These are phyloP conservation scores for Rhodotorula sp. DNA, from an alignment of 1,284 basidiomycete species.

Conservation along the genomic window DNA sequence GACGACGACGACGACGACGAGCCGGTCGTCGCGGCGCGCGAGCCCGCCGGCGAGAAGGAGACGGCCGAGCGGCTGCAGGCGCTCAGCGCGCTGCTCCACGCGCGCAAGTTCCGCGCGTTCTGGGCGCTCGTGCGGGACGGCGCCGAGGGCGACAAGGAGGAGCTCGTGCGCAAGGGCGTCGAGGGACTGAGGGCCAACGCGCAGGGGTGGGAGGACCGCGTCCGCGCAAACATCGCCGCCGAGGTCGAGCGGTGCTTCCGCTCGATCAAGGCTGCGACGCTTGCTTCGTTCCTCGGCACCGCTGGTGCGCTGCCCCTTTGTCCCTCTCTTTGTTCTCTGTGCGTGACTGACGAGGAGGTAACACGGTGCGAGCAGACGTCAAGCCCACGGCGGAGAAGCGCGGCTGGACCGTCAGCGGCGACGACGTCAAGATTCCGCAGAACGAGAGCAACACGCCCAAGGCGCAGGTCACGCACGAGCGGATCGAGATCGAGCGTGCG, in stretches of 20 bases:
- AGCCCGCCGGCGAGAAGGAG: slow-evolving; percentile 33
- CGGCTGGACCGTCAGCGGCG: slow-evolving; percentile 27
- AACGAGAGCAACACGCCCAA: slow-evolving; percentile 42
- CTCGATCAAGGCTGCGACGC: slow-evolving; percentile 22
- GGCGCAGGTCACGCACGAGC: slow-evolving; percentile 38
- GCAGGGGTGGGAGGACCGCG: slow-evolving; percentile 19
- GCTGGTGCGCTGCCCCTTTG: slow-evolving; percentile 15
- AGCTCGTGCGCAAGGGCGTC: slow-evolving; percentile 8
- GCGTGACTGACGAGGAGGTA: background rate
- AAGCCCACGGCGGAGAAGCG: slow-evolving; percentile 9
- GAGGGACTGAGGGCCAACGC: slow-evolving; percentile 16
- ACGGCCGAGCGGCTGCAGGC: slow-evolving; percentile 20
- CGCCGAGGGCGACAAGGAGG: slow-evolving; percentile 7
- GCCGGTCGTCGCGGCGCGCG: background rate
- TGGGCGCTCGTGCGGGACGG: slow-evolving; percentile 19
- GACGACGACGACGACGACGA: slow-evolving; percentile 35
- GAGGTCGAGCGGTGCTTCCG: slow-evolving; percentile 41
- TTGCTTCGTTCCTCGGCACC: slow-evolving; percentile 32
- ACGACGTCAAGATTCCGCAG: slow-evolving; percentile 29
- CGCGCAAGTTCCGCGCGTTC: slow-evolving; percentile 36
- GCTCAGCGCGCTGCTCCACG: slow-evolving; percentile 23
- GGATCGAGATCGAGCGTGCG: slow-evolving; percentile 41
- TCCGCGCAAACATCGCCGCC: slow-evolving; percentile 19
- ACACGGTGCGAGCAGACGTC: background rate
- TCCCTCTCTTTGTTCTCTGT: background rate